Base-by-base conservation (phyloP, 2,329 filamentous ascomycete genomes). In the Pseudogymnoascus sp. region DNA sequence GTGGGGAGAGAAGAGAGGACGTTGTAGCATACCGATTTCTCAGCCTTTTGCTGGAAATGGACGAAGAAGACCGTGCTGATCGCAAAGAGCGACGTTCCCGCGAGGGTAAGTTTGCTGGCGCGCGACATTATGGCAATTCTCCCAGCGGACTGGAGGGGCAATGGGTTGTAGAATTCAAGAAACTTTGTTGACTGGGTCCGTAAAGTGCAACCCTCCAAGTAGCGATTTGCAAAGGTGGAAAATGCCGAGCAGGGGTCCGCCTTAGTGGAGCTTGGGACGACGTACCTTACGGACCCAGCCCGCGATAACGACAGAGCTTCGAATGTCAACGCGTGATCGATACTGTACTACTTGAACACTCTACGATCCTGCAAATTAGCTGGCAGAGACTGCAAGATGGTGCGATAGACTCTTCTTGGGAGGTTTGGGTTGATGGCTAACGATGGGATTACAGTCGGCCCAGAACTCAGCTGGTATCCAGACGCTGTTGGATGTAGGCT, bases 401-500 rank as follows among this genome's bases (percentile, higher is more conserved):
- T 55, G 48, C 29, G 48, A 55, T 55, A 5, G 5, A 55, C 27
- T 33, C n/a, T 5, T 33, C 27, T 33, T 0, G 1, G 2, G 15
- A 33, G 48, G 15, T 27, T 55, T 55, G 48, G 15, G 29, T 13
- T 55, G 48, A 55, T 55, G 29, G 48, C 48, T 55, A 55, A 55
- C 9, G 48, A 48, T 35, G 27, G 33, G 48, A 10, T 48, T 66
- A 70, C 73, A 97, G 93, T 94, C 94, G 76, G 94, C 93, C 74
- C 94, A 97, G 81, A 97, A 97, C 82, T 97, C 94, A 68, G 88
- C 91, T 73, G 94, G 94, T 78, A 99, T 99, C 76, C 93, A 97
- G 80, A 97, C 93, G 74, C 87, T 99, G 74, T 91, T 99, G 79
- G 94, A 97, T 80, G 94, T 99, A 89, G 72, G 89, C 74, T 70